Base-by-base conservation (phyloP, 139 green algal genomes). In the Zygnema cylindricum region DNA sequence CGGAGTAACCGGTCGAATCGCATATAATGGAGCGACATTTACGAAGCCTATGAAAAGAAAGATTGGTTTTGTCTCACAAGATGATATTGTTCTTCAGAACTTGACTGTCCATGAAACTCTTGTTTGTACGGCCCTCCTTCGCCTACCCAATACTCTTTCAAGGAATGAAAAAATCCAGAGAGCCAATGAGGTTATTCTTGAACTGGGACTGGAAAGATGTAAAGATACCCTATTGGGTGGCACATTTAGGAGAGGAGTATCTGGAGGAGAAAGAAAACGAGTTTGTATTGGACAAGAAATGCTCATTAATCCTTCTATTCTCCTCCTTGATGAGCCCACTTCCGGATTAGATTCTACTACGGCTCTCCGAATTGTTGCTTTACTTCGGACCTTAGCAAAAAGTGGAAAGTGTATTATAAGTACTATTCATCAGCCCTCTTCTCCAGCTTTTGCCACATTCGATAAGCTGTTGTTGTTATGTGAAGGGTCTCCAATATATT, bases 251-350 rank as follows among this genome's bases (percentile, higher is more conserved):
- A 93, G 95, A 35, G 97, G 97, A 32, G 94, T 99, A 57, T 95
- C 89, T 2, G 97, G 97, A 22, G 97, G 97, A 0, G 96, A 99
- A 93, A 94, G 96, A 84, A 98, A 98, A 95, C 93, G 97, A 33
- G 94, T 96, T 21, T 96, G 93, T 42, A 96, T 97, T 49, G 96
- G 95, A 0, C 92, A 95, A 75, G 97, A 99, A 93, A 94, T 99
- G 69, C 92, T 99, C 0, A 98, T 96, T 92, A 96, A 98, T 92
- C 96, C 97, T 11, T 95, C 93, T 22, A 87, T 98, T 78, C 83
- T 99, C 1, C 92, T 99, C 43, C 92, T 99, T 71, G 96, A 97
- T 86, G 95, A 96, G 87, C 95, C 94, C 2, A 94, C 88, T 40
- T 95, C 92, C 32, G 95, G 96, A 0, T 92, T 98, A 69, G 97